Base-by-base conservation (phyloP, 1,284 basidiomycete genomes). In the Porodaedalea pini region DNA sequence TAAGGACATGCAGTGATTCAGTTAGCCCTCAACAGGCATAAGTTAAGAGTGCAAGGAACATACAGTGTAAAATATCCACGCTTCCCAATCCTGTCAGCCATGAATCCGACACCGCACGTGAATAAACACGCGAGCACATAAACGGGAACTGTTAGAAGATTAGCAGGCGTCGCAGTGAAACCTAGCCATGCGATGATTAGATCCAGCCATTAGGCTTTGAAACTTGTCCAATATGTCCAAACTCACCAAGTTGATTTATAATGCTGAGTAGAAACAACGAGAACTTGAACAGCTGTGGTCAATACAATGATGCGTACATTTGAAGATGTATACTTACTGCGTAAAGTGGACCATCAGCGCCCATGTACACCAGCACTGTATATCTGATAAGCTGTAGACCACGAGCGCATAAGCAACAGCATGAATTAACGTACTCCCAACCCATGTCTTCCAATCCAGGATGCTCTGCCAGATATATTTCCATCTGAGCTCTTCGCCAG, bases 391-490 rank as follows among this genome's bases (percentile, higher is more conserved):
- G 29, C 51, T 25, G 52, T 39, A 17, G 15, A 29, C 13, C 21
- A 37, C 41, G 43, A 23, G 15, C 23, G 31, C 23, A 6, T 11
- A 62, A 21, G 56, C 62, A 17, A 41, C 34, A 8, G 27, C 55
- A 31, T 44, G 54, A 45, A n/a, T 47, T 32, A 19, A 21, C 31
- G 39, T 66, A 85, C 85, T 85, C 39, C 76, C 80, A 13, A 86
- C 57, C 80, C 85, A 90, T 0, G 85, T 88, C 72, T 90, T 90
- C 84, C 84, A 87, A 62, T 90, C 88, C 10, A 72, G 57, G 57
- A 88, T 63, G 64, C 83, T 85, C 62, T 80, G 73, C 68, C 69
- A 75, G 50, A 90, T 81, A 64, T 85, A 84, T 64, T 79, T 81
- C 79, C 77, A 75, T 57, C 69, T 75, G 59, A 90, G 75, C 47